Evolutionary conservation across 768 basidiomycete species (phyloP).

Genomic region (Nevesoporus exiguus): DNA sequence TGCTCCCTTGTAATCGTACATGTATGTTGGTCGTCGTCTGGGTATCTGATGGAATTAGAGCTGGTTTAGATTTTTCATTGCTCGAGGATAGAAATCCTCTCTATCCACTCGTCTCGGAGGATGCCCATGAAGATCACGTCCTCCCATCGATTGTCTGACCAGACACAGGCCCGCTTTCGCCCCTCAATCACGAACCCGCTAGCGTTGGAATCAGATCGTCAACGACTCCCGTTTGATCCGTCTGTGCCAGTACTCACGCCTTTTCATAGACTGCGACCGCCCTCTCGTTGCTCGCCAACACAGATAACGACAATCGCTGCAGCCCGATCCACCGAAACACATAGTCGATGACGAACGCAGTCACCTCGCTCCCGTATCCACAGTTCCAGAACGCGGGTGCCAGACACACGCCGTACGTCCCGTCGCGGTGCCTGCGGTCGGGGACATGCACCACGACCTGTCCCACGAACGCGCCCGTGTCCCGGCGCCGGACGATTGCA

Average conservation of each 20-base stretch:
- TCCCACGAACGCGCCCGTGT: conserved; percentile 33
- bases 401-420: conserved; percentile 33
- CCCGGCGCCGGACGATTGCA: conserved; percentile 27
- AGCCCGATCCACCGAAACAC: conserved; percentile 38
- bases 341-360: conserved; percentile 39
- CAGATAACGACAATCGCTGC: conserved; percentile 40
- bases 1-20: conserved; percentile 7
- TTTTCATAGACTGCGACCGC: conserved; percentile 41
- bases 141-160: conserved; percentile 37
- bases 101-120: conserved; percentile 39
- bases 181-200: conserved; percentile 44
- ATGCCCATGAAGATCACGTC: conserved; percentile 39
- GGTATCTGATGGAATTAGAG: conserved; percentile 5
- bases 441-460: conserved; percentile 26
- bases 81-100: conserved; percentile 16
- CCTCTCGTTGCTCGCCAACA: conserved; percentile 37
- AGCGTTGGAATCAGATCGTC: background rate
- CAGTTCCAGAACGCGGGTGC: conserved; percentile 33
- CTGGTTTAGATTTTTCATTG: conserved; percentile 10
- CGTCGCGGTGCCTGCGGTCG: conserved; percentile 30
- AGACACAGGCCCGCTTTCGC: conserved; percentile 33
- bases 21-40: background rate
- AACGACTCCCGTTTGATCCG: background rate
- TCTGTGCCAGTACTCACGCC: conserved; percentile 31
- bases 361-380: conserved; percentile 42